A percentile compares a stretch with the other conserved stretches of the same genome.
phyloP scores from a whole-genome alignment of 345 rosid species.

The Rhodamnia rubescens region DNA sequence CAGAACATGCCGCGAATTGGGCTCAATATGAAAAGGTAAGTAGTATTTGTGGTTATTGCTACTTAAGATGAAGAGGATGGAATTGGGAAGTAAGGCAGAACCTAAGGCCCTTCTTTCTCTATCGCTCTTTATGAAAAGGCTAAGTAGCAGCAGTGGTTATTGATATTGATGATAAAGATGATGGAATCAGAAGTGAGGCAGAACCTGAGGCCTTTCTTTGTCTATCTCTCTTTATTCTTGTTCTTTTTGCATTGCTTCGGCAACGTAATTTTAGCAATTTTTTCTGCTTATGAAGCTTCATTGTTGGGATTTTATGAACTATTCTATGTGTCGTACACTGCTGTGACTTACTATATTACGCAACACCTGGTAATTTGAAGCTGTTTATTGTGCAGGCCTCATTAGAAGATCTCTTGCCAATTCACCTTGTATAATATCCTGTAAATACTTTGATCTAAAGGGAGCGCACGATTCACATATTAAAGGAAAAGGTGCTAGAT shows the following conservation, averaged over 20 bases:
- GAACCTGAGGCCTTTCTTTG: not conserved
- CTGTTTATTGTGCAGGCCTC: conserved; percentile 31
- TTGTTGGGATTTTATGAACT: not conserved
- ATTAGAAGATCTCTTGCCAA: conserved; percentile 16
- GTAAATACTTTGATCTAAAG: conserved; percentile 1
- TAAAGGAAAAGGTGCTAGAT: conserved; percentile 34
- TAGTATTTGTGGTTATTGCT: not conserved
- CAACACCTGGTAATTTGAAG: not conserved
- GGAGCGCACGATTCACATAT: conserved; percentile 11
- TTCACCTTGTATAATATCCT: conserved; percentile 20
- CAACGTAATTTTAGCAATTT: not conserved
- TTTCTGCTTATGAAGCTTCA: not conserved
- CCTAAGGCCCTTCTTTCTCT: not conserved
- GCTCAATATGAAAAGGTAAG: not conserved
- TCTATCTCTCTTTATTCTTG: not conserved
- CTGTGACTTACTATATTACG: not conserved
- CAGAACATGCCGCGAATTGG: not conserved
- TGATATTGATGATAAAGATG: not conserved
- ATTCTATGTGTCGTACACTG: not conserved
- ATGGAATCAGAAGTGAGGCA: not conserved
- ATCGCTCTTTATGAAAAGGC: not conserved
- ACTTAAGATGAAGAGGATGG: not conserved
- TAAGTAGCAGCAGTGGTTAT: not conserved
- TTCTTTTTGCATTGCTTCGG: not conserved
- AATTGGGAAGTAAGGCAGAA: not conserved